phyloP scores from a whole-genome alignment of 2,329 filamentous ascomycete genomes.

The Fusarium protoensiforme region DNA sequence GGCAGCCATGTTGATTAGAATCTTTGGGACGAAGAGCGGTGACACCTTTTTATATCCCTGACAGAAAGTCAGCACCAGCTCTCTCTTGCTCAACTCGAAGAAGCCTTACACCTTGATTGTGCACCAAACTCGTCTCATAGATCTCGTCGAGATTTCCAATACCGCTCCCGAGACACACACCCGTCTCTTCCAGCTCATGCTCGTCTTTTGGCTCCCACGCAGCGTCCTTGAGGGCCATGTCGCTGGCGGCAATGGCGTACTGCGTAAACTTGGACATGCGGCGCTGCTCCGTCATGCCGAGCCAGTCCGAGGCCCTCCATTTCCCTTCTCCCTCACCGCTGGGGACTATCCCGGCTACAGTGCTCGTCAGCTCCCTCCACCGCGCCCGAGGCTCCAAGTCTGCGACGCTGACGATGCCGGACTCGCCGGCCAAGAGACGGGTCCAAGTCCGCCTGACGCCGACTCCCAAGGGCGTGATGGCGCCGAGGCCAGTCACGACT shows the following conservation, averaged over 20 bases:
- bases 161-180: slow-evolving; percentile 92
- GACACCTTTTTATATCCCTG: slow-evolving; percentile 94
- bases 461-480: slow-evolving; percentile 85
- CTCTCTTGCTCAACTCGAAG: neutral
- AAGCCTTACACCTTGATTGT: slow-evolving; percentile 74
- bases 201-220: slow-evolving; percentile 74
- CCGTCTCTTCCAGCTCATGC: slow-evolving; percentile 79
- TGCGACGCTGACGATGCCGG: slow-evolving; percentile 81
- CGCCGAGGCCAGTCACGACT: slow-evolving; percentile 85
- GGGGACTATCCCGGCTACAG: slow-evolving; percentile 86
- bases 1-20: slow-evolving; percentile 94
- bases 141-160: slow-evolving; percentile 95
- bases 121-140: slow-evolving; percentile 83
- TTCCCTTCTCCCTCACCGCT: slow-evolving; percentile 51
- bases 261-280: slow-evolving; percentile 94
- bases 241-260: slow-evolving; percentile 86
- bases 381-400: slow-evolving; percentile 63
- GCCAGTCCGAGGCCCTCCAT: slow-evolving; percentile 67
- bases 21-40: slow-evolving; percentile 90
- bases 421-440: slow-evolving; percentile 81
- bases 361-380: slow-evolving; percentile 83
- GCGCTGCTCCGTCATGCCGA: slow-evolving; percentile 66
- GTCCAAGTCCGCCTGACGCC: slow-evolving; percentile 83
- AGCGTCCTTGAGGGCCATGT: slow-evolving; percentile 88
- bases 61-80: slow-evolving; percentile 16